phyloP scores from a whole-genome alignment of 805 yeast species.

The Millerozyma miso region DNA sequence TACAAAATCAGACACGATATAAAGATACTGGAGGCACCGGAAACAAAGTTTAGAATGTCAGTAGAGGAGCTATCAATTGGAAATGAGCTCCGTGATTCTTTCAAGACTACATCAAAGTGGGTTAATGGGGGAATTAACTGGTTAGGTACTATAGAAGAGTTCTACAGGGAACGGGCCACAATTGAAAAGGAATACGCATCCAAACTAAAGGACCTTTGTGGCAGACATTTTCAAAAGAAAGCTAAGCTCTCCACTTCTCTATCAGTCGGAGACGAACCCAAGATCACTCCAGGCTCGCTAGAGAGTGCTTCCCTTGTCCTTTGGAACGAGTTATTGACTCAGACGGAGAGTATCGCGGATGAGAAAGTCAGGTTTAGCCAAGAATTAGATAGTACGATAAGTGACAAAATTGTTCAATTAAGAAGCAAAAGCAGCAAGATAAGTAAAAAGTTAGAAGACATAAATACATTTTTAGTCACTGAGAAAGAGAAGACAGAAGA shows the following conservation, averaged over 20 bases:
- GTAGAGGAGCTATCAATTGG: conserved; percentile 45
- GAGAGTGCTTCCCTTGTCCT: conserved; percentile 84
- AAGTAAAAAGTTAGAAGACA: conserved; percentile 50
- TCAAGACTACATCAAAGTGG: conserved; percentile 77
- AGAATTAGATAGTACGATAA: conserved; percentile 57
- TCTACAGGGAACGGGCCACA: conserved; percentile 76
- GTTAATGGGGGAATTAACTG: conserved; percentile 66
- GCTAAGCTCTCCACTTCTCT: conserved; percentile 62
- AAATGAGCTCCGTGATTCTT: conserved; percentile 76
- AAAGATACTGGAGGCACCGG: not conserved
- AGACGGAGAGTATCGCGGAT: conserved; percentile 73
- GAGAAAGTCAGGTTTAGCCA: conserved; percentile 58
- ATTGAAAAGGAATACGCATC: conserved; percentile 81
- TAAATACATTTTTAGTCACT: conserved; percentile 54
- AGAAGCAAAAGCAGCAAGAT: conserved; percentile 51
- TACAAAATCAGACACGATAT: too few species aligned
- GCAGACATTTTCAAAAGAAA: conserved; percentile 71
- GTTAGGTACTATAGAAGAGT: conserved; percentile 73
- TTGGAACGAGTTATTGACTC: conserved; percentile 84
- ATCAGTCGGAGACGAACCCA: conserved; percentile 89
- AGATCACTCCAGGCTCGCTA: conserved; percentile 89
- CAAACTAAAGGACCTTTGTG: conserved; percentile 58
- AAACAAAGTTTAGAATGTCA: conserved; percentile 11
- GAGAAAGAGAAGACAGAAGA: conserved; percentile 47
- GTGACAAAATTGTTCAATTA: conserved; percentile 55